These are phyloP conservation scores for Amauroascus verrucosus DNA, from an alignment of 2,329 filamentous ascomycete species.

Conservation along the genomic window DNA sequence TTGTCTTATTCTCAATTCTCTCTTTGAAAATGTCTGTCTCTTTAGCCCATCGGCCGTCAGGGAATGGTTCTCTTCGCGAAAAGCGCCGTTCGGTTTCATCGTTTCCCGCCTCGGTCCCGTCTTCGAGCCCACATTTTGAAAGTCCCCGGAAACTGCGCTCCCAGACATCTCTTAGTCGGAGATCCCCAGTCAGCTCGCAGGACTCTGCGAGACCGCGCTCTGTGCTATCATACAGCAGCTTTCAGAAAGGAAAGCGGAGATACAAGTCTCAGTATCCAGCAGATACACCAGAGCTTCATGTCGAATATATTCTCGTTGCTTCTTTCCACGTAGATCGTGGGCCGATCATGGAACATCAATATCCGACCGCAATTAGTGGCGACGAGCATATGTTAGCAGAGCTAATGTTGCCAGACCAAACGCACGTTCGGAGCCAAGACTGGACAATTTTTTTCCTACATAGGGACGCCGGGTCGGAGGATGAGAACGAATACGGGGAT, in stretches of 20 bases:
- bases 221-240: conserved; percentile 20
- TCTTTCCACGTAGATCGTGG: conserved; percentile 95
- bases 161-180: conserved; percentile 48
- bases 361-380: conserved; percentile 84
- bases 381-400: conserved; percentile 98
- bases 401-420: conserved; percentile 95
- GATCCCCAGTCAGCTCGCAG: conserved; percentile 40
- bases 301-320: conserved; percentile 95
- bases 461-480: conserved; percentile 78
- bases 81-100: conserved; percentile 53
- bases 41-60: conserved; percentile 33
- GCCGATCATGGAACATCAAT: conserved; percentile 97
- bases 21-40: conserved; percentile 27
- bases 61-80: conserved; percentile 29
- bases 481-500: conserved; percentile 55
- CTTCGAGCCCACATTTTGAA: conserved; percentile 36
- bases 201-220: conserved; percentile 32
- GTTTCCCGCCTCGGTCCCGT: conserved; percentile 42
- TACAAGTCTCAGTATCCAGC: conserved; percentile 66
- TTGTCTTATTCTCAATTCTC: neutral
- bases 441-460: conserved; percentile 99
- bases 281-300: conserved; percentile 75
- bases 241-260: conserved; percentile 21
- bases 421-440: conserved; percentile 86
- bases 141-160: conserved; percentile 48